Conservation (phyloP, 768 basidiomycete species). For the Mycena galericulata region DNA sequence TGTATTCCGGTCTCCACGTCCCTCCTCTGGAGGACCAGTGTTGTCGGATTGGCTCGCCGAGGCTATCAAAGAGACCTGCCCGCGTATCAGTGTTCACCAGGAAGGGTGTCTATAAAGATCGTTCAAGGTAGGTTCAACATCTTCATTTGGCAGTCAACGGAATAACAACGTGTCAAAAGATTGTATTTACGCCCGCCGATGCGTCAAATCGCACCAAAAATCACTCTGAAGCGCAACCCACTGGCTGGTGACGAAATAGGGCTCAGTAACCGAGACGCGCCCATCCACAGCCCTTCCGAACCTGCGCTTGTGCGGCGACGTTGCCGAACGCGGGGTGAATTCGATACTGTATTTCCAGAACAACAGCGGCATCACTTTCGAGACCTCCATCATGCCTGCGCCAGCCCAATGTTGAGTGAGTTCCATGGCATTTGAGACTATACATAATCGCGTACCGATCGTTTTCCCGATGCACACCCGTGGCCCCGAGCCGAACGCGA, state of each 20-base stretch:
- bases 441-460: conserved; percentile 8
- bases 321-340: conserved; percentile 21
- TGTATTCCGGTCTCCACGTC: too few species aligned
- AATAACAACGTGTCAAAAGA: too few species aligned
- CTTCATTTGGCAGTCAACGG: too few species aligned
- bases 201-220: conserved; percentile 24
- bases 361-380: conserved; percentile 16
- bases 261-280: neutral
- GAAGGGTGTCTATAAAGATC: too few species aligned
- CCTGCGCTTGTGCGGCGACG: conserved; percentile 3
- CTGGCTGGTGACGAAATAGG: conserved; percentile 22
- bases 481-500: conserved; percentile 24
- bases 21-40: too few species aligned
- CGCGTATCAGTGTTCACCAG: too few species aligned
- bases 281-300: conserved; percentile 21
- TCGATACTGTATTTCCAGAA: conserved; percentile 15
- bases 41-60: too few species aligned
- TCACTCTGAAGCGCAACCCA: conserved; percentile 27
- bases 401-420: too few species aligned
- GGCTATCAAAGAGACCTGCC: too few species aligned
- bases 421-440: neutral
- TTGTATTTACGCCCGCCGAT: neutral
- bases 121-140: too few species aligned
- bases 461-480: conserved; percentile 19
- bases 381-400: conserved; percentile 24